These are phyloP conservation scores for Pterulicium gracile DNA, from an alignment of 1,284 basidiomycete genomes.

Conservation along the genomic window DNA sequence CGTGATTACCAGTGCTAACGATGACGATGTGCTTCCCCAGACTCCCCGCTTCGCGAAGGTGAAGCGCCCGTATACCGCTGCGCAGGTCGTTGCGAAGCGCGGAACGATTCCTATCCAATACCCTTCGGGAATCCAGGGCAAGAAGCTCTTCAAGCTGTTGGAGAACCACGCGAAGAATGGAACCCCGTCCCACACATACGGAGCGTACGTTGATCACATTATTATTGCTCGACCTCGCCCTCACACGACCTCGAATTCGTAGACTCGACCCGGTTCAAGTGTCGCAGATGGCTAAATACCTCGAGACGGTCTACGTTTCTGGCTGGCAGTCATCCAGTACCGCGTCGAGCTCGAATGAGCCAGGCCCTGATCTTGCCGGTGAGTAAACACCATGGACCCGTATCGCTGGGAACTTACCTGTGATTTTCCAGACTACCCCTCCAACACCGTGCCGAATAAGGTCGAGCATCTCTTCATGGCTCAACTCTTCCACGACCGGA, in stretches of 20 bases:
- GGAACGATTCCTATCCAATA: conserved; percentile 84
- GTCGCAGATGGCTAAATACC: conserved; percentile 97
- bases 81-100: conserved; percentile 89
- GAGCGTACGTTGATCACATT: conserved; percentile 67
- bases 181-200: conserved; percentile 89
- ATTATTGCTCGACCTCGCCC: not conserved
- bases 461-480: conserved; percentile 84
- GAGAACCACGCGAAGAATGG: conserved; percentile 56
- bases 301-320: conserved; percentile 97
- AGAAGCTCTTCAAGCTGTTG: conserved; percentile 79
- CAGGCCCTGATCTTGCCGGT: conserved; percentile 96
- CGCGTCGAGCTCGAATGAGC: conserved; percentile 86
- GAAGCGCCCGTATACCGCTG: conserved; percentile 86
- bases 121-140: conserved; percentile 76
- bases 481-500: conserved; percentile 83
- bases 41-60: conserved; percentile 78
- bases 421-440: conserved; percentile 65
- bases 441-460: conserved; percentile 90
- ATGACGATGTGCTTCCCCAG: conserved; percentile 28
- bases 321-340: conserved; percentile 96
- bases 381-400: conserved; percentile 16
- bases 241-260: conserved; percentile 4
- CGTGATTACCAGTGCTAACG: conserved; percentile 4
- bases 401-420: not conserved
- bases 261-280: conserved; percentile 96